Percentiles rank a stretch among this genome's conserved stretches.
Evolutionary conservation across 164 flowering plant genomes (phyloP).

Genomic region (Malania oleifera): DNA sequence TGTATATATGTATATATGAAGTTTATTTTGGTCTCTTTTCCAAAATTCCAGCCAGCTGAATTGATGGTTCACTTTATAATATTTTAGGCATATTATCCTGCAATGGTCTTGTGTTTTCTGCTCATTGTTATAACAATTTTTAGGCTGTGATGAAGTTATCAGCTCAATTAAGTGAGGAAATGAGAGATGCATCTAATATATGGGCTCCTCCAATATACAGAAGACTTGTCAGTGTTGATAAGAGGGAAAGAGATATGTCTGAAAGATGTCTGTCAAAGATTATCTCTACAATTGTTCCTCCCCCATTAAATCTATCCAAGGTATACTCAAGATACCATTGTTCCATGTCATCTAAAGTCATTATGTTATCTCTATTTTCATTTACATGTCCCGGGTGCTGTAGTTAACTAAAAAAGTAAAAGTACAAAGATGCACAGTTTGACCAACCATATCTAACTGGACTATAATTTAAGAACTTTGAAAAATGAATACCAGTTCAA

Average conservation of each 20-base stretch:
- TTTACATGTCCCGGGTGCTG: too few relatives aligned
- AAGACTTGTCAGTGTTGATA: conserved; percentile 68
- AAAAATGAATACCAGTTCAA: too few relatives aligned
- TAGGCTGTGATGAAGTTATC: conserved; percentile 65
- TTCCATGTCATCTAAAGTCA: too few relatives aligned
- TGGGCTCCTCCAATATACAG: conserved; percentile 81
- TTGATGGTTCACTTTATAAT: too few relatives aligned
- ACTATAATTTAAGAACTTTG: too few relatives aligned
- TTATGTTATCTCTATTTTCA: too few relatives aligned
- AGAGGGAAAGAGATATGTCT: conserved; percentile 70
- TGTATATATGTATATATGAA: too few relatives aligned
- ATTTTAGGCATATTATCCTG: background rate
- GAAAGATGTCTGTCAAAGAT: conserved; percentile 63
- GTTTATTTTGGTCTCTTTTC: too few relatives aligned
- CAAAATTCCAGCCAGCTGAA: too few relatives aligned
- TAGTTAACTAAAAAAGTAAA: too few relatives aligned
- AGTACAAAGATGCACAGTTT: too few relatives aligned
- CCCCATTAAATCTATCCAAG: conserved; percentile 51
- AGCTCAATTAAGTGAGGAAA: conserved; percentile 41
- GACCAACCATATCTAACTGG: too few relatives aligned
- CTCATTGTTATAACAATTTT: conserved; percentile 7
- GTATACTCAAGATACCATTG: conserved; percentile 20
- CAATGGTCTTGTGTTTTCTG: background rate
- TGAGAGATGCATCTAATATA: conserved; percentile 51
- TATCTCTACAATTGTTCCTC: conserved; percentile 46